phyloP scores from a whole-genome alignment of 176 grass and related monocot species.

The Calamus simplicifolius region DNA sequence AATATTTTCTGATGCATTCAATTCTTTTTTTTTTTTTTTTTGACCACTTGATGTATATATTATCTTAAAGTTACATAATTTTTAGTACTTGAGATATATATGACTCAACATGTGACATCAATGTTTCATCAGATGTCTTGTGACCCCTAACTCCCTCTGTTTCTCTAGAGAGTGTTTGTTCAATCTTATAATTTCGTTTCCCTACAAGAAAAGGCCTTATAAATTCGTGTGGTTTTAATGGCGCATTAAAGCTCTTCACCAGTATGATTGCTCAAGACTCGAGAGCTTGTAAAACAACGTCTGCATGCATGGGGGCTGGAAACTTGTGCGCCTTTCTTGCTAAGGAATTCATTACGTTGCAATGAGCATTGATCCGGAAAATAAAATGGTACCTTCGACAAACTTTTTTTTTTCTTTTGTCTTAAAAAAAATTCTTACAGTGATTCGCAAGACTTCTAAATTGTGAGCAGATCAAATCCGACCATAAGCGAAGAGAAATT shows the following conservation, averaged over 20 bases:
- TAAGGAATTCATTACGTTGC: constrained; percentile 90
- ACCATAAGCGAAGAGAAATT: constrained; percentile 69
- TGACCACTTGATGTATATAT: no score
- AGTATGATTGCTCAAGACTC: constrained; percentile 81
- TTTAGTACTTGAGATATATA: constrained; percentile 12
- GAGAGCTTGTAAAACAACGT: constrained; percentile 77
- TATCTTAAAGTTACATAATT: no score
- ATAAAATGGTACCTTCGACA: constrained; percentile 53
- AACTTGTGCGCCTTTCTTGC: constrained; percentile 87
- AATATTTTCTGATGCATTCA: no score
- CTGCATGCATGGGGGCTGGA: constrained; percentile 92
- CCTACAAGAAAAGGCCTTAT: no score
- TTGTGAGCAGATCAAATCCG: constrained; percentile 40
- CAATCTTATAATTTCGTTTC: no score
- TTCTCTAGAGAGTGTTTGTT: no score
- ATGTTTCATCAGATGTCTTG: no score
- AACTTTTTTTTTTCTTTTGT: no score
- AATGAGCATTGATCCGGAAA: constrained; percentile 87
- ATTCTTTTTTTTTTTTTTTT: no score
- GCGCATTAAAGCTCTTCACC: constrained; percentile 74
- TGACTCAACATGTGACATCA: constrained; percentile 53
- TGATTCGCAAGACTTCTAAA: no score
- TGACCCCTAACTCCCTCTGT: no score
- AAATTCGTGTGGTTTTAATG: not conserved
- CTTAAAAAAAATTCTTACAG: no score